Conservation (phyloP, 202 grass and related monocot genomes). For the Dendrocalamus latiflorus region DNA sequence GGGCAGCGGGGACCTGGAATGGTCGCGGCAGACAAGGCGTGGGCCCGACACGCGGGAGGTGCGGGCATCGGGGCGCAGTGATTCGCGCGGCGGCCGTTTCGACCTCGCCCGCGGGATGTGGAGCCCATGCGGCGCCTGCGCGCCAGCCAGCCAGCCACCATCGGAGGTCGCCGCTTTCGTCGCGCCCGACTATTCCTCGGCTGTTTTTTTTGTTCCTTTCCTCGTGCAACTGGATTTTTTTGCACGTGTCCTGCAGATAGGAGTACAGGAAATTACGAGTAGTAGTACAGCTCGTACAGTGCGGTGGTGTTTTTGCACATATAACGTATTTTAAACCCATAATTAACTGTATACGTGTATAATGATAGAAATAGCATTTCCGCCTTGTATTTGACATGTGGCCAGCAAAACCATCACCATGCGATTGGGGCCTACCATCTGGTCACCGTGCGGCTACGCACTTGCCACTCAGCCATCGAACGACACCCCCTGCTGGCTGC, state of each 20-base stretch:
- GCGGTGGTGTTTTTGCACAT: too few species aligned
- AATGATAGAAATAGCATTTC: too few species aligned
- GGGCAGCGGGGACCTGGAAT: background rate
- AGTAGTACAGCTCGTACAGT: background rate
- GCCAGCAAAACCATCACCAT: too few species aligned
- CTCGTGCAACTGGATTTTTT: background rate
- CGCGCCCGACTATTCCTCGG: background rate
- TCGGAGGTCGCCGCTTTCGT: slow-evolving; percentile 38
- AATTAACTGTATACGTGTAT: too few species aligned
- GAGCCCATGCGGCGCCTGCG: background rate
- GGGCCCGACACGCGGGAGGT: background rate
- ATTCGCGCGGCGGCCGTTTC: slow-evolving; percentile 52
- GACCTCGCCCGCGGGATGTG: slow-evolving; percentile 6
- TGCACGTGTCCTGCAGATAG: background rate
- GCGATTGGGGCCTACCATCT: fast-evolving
- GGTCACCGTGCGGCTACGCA: too few species aligned
- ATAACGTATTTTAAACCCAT: too few species aligned
- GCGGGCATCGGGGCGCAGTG: slow-evolving; percentile 18
- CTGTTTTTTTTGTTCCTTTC: slow-evolving; percentile 20
- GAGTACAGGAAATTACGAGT: background rate
- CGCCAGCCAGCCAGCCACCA: background rate
- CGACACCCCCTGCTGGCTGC: fast-evolving
- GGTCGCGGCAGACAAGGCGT: slow-evolving; percentile 20
- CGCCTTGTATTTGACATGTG: too few species aligned
- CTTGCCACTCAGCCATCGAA: too few species aligned